These are phyloP conservation scores for Trichoderma guizhouense DNA, from an alignment of 2,329 filamentous ascomycete species.

Conservation along the genomic window DNA sequence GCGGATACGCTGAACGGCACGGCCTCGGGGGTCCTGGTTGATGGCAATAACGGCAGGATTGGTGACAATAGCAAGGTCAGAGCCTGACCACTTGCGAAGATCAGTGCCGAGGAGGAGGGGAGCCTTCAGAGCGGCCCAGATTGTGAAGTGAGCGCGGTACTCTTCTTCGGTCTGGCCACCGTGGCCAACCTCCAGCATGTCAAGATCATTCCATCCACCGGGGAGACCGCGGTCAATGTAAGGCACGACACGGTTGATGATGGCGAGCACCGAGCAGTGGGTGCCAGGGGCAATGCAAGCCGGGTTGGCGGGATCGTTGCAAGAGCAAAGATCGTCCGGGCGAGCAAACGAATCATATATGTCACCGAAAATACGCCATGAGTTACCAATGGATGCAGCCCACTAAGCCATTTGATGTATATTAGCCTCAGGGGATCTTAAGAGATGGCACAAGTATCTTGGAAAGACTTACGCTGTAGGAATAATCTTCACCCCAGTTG, in stretches of 20 bases:
- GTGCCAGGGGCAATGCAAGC: constrained; percentile 16
- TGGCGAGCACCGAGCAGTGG: constrained; percentile 15
- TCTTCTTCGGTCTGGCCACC: constrained; percentile 17
- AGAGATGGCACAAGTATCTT: background rate
- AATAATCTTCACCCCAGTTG: constrained; percentile 31
- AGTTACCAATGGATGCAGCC: constrained; percentile 25
- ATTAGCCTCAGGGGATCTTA: background rate
- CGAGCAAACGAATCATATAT: constrained; percentile 33
- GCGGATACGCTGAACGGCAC: constrained; percentile 21
- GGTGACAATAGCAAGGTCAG: constrained; percentile 24
- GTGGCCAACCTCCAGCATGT: constrained; percentile 17
- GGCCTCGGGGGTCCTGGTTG: constrained; percentile 34
- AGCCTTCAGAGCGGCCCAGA: constrained; percentile 45
- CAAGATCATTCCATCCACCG: constrained; percentile 17
- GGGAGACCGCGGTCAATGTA: constrained; percentile 13
- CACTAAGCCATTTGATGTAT: background rate
- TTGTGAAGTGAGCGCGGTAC: constrained; percentile 37
- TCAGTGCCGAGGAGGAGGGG: constrained; percentile 42
- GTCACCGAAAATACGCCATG: constrained; percentile 35
- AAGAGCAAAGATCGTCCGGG: constrained; percentile 12
- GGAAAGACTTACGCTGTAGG: background rate
- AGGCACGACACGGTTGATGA: constrained; percentile 13
- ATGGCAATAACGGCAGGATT: constrained; percentile 28
- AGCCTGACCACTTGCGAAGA: constrained; percentile 27
- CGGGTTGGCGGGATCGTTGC: constrained; percentile 13